phyloP scores from a whole-genome alignment of 805 yeast species.

The Wickerhamia fluorescens region DNA sequence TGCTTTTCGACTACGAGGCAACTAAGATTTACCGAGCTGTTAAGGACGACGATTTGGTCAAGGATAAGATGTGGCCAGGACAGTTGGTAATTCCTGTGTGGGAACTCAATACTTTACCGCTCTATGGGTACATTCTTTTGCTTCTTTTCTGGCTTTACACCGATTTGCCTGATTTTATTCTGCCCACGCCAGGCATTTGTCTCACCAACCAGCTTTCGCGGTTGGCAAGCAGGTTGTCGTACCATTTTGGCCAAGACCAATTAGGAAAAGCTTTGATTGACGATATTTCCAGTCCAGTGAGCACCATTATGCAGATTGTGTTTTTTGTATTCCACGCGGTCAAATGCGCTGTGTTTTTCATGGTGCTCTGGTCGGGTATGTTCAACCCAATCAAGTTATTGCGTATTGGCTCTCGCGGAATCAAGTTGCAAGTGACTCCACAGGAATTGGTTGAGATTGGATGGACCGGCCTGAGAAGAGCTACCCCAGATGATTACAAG shows the following conservation, averaged over 20 bases:
- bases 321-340: constrained; percentile 69
- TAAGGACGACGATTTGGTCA: constrained; percentile 43
- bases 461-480: constrained; percentile 91
- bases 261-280: constrained; percentile 41
- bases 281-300: constrained; percentile 39
- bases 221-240: constrained; percentile 14
- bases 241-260: constrained; percentile 29
- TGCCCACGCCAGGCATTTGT: constrained; percentile 91
- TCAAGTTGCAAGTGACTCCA: constrained; percentile 31
- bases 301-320: constrained; percentile 47
- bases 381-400: constrained; percentile 58
- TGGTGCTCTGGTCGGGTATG: constrained; percentile 59
- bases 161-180: constrained; percentile 81
- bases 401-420: constrained; percentile 22
- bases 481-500: constrained; percentile 62
- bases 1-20: constrained; percentile 62
- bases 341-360: constrained; percentile 51
- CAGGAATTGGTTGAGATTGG: constrained; percentile 64
- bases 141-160: constrained; percentile 78
- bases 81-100: constrained; percentile 78
- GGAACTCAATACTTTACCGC: constrained; percentile 42
- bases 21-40: constrained; percentile 40
- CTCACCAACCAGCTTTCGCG: constrained; percentile 52
- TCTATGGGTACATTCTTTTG: constrained; percentile 29
- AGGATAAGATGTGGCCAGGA: constrained; percentile 77